Conservation (phyloP, 1,139 yeast genomes). For the Keqinozyma sinolaborantium region DNA sequence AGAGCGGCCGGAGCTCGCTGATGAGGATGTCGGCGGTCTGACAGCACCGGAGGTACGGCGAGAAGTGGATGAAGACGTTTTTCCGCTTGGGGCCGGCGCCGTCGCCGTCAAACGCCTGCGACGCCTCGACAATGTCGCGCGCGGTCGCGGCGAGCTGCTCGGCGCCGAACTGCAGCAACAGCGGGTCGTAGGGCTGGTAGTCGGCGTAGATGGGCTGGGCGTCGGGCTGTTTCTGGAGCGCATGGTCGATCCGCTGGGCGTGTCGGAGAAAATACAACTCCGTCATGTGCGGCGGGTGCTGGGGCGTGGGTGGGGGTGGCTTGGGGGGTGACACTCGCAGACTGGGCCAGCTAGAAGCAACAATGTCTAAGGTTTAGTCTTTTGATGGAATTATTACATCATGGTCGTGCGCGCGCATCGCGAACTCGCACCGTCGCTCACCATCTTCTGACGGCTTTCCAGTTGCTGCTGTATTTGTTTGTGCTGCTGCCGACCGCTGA, state of each 20-base stretch:
- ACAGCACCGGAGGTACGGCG: conserved; percentile 44
- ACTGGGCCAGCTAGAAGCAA: too few relatives aligned
- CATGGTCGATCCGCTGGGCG: conserved; percentile 44
- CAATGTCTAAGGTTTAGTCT: too few relatives aligned
- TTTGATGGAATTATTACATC: too few relatives aligned
- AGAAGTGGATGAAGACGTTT: conserved; percentile 40
- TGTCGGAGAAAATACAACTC: conserved; percentile 47
- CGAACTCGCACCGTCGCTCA: too few relatives aligned
- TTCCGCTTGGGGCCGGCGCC: conserved; percentile 20
- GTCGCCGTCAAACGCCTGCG: conserved; percentile 22
- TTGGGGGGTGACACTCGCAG: not conserved
- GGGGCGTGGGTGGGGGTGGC: not conserved
- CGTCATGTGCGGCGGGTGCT: conserved; percentile 17
- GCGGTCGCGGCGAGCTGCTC: conserved; percentile 29
- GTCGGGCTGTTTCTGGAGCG: conserved; percentile 18
- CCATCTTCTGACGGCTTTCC: too few relatives aligned
- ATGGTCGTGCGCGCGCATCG: too few relatives aligned
- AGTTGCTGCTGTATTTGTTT: too few relatives aligned
- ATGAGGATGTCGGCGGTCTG: conserved; percentile 43
- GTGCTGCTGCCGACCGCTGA: too few relatives aligned
- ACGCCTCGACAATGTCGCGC: conserved; percentile 21
- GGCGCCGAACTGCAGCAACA: conserved; percentile 28
- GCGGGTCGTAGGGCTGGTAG: conserved; percentile 38
- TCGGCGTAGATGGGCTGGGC: conserved; percentile 27
- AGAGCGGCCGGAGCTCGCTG: conserved; percentile 22